Evolutionary conservation across 768 basidiomycete species (phyloP).

Genomic region (Lactifluus pinguis): DNA sequence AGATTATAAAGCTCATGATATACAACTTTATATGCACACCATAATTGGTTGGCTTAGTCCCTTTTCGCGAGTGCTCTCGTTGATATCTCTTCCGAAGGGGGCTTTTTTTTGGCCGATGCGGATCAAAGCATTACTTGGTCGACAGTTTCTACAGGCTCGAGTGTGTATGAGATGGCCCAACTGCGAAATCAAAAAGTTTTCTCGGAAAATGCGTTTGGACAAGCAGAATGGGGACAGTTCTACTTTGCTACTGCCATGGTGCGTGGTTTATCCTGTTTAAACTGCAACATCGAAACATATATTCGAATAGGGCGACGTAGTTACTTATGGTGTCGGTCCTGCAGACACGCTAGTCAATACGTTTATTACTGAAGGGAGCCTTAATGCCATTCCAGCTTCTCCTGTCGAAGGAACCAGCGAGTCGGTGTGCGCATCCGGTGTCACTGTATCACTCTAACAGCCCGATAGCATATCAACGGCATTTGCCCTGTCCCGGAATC

Average conservation of each 20-base stretch:
- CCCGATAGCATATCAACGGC: background rate
- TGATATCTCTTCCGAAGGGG: background rate
- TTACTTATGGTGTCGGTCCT: background rate
- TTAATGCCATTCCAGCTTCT: background rate
- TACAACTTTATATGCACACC: conserved; percentile 27
- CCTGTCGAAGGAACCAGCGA: background rate
- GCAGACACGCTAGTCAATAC: background rate
- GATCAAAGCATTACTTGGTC: background rate
- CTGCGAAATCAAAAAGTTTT: background rate
- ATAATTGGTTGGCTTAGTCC: conserved; percentile 20
- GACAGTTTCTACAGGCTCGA: background rate
- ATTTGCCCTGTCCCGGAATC: conserved; percentile 3
- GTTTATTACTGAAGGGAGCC: background rate
- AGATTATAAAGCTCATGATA: conserved; percentile 23
- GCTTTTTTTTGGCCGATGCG: background rate
- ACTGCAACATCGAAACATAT: background rate
- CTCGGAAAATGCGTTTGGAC: background rate
- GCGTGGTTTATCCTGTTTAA: background rate
- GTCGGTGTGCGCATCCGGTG: background rate
- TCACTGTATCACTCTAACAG: background rate
- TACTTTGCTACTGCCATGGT: conserved; percentile 9
- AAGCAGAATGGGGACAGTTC: conserved; percentile 10
- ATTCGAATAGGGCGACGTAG: background rate
- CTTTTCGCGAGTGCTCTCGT: no score
- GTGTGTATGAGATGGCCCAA: conserved; percentile 4